A percentile compares a stretch with the other conserved stretches of the same genome.
Conservation (phyloP, 2,329 filamentous ascomycete species). For the Colletotrichum neosansevieriae region DNA sequence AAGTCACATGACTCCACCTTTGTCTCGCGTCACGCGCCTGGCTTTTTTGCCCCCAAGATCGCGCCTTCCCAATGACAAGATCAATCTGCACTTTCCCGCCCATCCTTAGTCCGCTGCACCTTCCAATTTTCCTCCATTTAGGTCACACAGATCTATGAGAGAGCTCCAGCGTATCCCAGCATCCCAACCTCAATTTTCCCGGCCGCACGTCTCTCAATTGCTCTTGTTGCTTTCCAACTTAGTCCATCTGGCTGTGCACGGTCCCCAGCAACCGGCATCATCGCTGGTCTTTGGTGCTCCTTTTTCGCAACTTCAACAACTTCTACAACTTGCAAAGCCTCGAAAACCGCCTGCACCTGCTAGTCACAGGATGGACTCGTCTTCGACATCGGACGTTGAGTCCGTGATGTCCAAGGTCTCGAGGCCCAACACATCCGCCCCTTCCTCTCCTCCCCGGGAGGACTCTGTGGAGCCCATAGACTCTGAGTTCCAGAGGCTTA, state of each 20-base stretch:
- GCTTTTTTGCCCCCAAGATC: slow-evolving; percentile 13
- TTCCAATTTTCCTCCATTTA: not conserved
- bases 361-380: slow-evolving; percentile 44
- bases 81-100: not conserved
- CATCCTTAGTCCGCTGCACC: not conserved
- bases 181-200: not conserved
- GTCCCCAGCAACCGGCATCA: slow-evolving; percentile 27
- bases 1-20: slow-evolving; percentile 50
- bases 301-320: not conserved
- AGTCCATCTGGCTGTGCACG: not conserved
- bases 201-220: too few species aligned
- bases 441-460: slow-evolving; percentile 53
- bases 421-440: slow-evolving; percentile 49
- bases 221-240: too few species aligned
- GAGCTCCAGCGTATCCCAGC: not conserved
- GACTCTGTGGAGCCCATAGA: slow-evolving; percentile 41
- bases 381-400: slow-evolving; percentile 49
- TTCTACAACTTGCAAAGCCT: not conserved
- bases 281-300: not conserved
- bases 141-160: not conserved
- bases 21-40: slow-evolving; percentile 48
- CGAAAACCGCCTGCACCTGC: fast-evolving
- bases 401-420: slow-evolving; percentile 47
- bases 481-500: slow-evolving; percentile 45
- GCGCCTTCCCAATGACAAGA: slow-evolving; percentile 15